A percentile compares a stretch with the other conserved stretches of the same genome.
These are phyloP conservation scores for Laguncularia racemosa DNA, from an alignment of 345 rosid species.

Conservation along the genomic window DNA sequence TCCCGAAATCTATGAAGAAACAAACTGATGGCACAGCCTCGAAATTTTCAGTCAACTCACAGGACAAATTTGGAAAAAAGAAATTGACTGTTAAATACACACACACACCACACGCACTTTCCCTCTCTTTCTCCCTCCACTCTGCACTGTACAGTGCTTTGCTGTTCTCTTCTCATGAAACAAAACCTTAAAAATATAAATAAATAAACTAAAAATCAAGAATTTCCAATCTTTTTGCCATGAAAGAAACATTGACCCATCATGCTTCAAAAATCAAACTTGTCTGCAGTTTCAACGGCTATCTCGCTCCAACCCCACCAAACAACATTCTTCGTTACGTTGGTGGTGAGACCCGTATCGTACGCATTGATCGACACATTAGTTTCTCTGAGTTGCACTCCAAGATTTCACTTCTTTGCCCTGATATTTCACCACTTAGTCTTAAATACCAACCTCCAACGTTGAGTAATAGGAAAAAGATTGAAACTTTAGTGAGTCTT, in stretches of 20 bases:
- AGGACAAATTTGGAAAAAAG: too few species aligned
- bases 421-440: constrained; percentile 6
- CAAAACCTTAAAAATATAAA: too few species aligned
- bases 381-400: constrained; percentile 13
- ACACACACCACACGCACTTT: too few species aligned
- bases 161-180: too few species aligned
- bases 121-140: too few species aligned
- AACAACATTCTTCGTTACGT: constrained; percentile 16
- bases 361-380: constrained; percentile 18
- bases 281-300: constrained; percentile 31
- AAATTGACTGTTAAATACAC: too few species aligned
- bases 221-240: not conserved
- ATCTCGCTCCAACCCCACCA: constrained; percentile 10
- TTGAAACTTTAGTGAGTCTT: constrained; percentile 11
- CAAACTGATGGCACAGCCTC: too few species aligned
- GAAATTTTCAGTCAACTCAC: too few species aligned
- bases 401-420: constrained; percentile 20
- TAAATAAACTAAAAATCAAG: too few species aligned
- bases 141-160: too few species aligned
- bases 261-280: constrained; percentile 19
- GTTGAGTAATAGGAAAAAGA: not conserved
- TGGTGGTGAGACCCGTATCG: constrained; percentile 29
- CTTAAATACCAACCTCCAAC: constrained; percentile 19
- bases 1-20: too few species aligned
- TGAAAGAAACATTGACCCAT: constrained; percentile 15